phyloP scores from a whole-genome alignment of 2,329 filamentous ascomycete species.

The Leptosphaerulina australis region DNA sequence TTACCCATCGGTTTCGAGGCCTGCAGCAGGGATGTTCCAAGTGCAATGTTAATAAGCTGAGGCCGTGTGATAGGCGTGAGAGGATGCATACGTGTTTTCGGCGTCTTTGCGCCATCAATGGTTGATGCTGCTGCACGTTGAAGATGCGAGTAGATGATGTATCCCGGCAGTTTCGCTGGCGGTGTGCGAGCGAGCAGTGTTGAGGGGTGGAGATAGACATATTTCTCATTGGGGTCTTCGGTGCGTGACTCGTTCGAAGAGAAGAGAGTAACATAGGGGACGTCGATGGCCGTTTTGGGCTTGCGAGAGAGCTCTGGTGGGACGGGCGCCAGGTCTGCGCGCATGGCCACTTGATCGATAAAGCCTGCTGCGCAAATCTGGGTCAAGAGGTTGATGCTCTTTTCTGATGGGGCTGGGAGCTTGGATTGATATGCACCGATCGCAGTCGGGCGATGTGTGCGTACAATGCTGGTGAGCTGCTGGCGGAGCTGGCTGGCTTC shows the following conservation, averaged over 20 bases:
- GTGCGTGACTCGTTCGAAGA: constrained; percentile 61
- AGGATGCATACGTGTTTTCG: constrained; percentile 83
- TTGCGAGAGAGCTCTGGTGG: constrained; percentile 63
- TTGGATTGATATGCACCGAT: constrained; percentile 50
- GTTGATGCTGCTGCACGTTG: constrained; percentile 66
- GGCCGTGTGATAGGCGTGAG: constrained; percentile 78
- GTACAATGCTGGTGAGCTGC: constrained; percentile 83
- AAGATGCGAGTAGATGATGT: constrained; percentile 85
- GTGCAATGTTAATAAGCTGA: constrained; percentile 78
- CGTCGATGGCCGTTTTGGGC: constrained; percentile 84
- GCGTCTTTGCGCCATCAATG: constrained; percentile 45
- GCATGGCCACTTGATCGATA: constrained; percentile 91
- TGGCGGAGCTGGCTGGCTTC: constrained; percentile 82
- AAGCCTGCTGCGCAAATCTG: constrained; percentile 93
- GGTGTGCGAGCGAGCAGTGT: constrained; percentile 73
- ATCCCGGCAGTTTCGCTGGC: constrained; percentile 70
- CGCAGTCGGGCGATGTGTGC: constrained; percentile 67
- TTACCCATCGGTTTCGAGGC: constrained; percentile 94
- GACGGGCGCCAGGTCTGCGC: constrained; percentile 80
- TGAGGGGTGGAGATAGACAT: constrained; percentile 86
- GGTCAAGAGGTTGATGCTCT: constrained; percentile 76
- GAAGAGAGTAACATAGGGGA: constrained; percentile 87
- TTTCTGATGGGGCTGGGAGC: constrained; percentile 66
- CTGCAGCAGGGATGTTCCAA: constrained; percentile 80
- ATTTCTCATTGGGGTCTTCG: constrained; percentile 61